These are phyloP conservation scores for Tausonia pullulans DNA, from an alignment of 1,284 basidiomycete species.

Conservation along the genomic window DNA sequence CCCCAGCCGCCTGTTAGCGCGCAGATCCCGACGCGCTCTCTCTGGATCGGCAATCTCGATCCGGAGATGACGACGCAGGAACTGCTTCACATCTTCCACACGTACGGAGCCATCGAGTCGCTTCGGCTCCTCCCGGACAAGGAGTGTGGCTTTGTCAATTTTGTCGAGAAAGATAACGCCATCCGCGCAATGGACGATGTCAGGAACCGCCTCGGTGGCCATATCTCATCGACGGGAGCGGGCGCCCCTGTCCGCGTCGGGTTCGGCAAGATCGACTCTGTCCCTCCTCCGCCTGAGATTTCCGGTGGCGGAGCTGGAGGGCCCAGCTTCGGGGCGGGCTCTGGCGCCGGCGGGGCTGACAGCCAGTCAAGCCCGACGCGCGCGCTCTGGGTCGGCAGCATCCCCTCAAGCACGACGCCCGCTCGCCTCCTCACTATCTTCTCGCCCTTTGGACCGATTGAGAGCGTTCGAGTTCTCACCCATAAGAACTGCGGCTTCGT, in stretches of 20 bases:
- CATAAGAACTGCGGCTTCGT: conserved; percentile 96
- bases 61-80: conserved; percentile 86
- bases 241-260: conserved; percentile 91
- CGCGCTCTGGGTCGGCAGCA: conserved; percentile 91
- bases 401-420: conserved; percentile 83
- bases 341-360: conserved; percentile 5
- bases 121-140: conserved; percentile 89
- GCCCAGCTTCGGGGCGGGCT: conserved; percentile 8
- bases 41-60: conserved; percentile 97
- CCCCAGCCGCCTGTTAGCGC: conserved; percentile 16
- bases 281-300: conserved; percentile 35
- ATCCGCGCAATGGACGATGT: conserved; percentile 94
- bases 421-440: conserved; percentile 81
- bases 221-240: conserved; percentile 76
- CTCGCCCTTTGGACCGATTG: conserved; percentile 92
- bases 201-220: conserved; percentile 74
- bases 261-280: conserved; percentile 92
- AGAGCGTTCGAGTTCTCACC: conserved; percentile 86
- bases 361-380: conserved; percentile 37
- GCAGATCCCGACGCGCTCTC: conserved; percentile 82
- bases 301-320: conserved; percentile 38
- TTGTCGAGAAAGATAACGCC: conserved; percentile 86
- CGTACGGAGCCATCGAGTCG: conserved; percentile 93
- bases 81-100: conserved; percentile 85
- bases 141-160: conserved; percentile 96